Conservation (phyloP, 2,329 filamentous ascomycete genomes). For the Cercospora berteroae region DNA sequence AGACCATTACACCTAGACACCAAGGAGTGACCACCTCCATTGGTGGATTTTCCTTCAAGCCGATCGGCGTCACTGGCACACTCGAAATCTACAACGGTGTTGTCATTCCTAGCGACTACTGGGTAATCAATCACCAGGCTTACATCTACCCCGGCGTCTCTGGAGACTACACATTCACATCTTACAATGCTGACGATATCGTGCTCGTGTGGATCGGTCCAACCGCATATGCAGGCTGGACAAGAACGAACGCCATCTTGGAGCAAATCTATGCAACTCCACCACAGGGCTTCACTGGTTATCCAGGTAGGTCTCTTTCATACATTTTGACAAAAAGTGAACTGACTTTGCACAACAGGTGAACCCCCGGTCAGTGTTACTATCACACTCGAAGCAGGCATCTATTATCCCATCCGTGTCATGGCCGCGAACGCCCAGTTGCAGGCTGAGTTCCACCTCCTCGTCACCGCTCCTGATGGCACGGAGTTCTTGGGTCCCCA, state of each 20-base stretch:
- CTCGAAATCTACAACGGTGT: conserved; percentile 5
- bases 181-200: conserved; percentile 28
- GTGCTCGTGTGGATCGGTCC: conserved; percentile 30
- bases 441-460: background rate
- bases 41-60: background rate
- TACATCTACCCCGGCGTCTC: conserved; percentile 18
- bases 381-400: background rate
- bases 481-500: background rate
- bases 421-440: background rate
- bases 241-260: conserved; percentile 22
- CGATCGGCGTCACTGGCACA: background rate
- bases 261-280: background rate
- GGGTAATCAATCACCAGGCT: conserved; percentile 23
- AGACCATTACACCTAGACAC: background rate
- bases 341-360: background rate
- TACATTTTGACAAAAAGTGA: background rate
- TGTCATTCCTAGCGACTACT: background rate
- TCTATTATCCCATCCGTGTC: background rate
- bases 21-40: background rate
- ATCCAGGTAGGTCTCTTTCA: background rate
- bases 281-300: background rate
- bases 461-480: background rate
- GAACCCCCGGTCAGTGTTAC: background rate
- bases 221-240: conserved; percentile 28
- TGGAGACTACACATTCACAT: conserved; percentile 30